Base-by-base conservation (phyloP, 306 rosid genomes). In the Vigna mungo region DNA sequence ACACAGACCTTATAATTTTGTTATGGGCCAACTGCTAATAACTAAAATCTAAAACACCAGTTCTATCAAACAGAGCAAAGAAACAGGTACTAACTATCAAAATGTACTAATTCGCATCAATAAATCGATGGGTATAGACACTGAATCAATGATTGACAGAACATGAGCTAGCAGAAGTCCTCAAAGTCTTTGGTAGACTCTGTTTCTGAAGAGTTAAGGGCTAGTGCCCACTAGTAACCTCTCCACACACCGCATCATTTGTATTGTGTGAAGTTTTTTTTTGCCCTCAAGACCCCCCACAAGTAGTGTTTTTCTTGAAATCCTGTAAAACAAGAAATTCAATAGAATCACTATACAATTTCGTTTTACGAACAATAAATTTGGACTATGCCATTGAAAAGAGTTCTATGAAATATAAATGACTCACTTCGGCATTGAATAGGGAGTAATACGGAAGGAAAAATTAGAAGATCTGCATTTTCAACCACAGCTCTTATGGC, bases 211-310 rank as follows among this genome's bases (percentile, higher is more conserved):
- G 41, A 41, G 59, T 68, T 43, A 69, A 75, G 62, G 77, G 51
- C 60, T 49, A 68, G 4, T 75, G 84, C 16, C 32, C 8, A 30
- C 25, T 16, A 34, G 23, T 16, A 61, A 13, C 13, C 41, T 60
- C 67, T 32, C 12, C 18, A 27, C 43, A 27, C 13, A 30, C 46
- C 7, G 25, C 46, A 15, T 16, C 46, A 62, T 62, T 62, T 16
- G 23, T n/a, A 59, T 15, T 34, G 20, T 3, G 4, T 18, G 17
- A 9, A n/a, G 58, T 4, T 80, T 78, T 78, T 68, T 74, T 80
- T 78, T 68, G 65, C 71, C 74, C 86, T 89, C 55, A 90, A 94
- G 44, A 85, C 87, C 0, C 98, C 98, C 96, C 96, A 94, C 72
- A 94, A 80, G 68, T 88, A 94, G 44, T 82, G 79, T 80, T 87